Evolutionary conservation across 441 rosid genomes (phyloP).

Genomic region (Macaranga tanarius): DNA sequence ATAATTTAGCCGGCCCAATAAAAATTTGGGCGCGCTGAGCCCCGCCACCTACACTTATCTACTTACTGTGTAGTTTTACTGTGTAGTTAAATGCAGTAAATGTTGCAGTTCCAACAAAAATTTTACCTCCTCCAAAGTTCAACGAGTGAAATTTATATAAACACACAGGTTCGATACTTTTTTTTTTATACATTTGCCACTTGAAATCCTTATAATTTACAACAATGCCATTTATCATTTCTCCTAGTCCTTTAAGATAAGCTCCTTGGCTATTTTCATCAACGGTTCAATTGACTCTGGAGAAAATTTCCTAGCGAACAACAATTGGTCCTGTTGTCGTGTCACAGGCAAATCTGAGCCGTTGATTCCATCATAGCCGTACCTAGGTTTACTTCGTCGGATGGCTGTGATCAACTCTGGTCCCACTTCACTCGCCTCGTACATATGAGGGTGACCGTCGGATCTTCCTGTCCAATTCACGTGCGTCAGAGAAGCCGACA

Average conservation of each 20-base stretch:
- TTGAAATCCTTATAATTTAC: background rate
- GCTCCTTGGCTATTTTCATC: conserved; percentile 46
- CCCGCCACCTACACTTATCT: too few species aligned
- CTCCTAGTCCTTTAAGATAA: conserved; percentile 51
- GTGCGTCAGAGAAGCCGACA: conserved; percentile 65
- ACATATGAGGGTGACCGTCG: conserved; percentile 74
- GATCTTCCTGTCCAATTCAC: conserved; percentile 55
- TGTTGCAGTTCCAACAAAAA: too few species aligned
- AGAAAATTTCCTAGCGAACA: conserved; percentile 69
- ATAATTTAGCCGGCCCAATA: too few species aligned
- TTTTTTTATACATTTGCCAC: conserved; percentile 9
- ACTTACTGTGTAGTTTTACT: too few species aligned
- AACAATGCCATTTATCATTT: background rate
- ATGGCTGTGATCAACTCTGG: conserved; percentile 44
- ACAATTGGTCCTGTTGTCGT: conserved; percentile 41
- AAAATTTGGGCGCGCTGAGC: too few species aligned
- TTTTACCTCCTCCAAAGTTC: too few species aligned
- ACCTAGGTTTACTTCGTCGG: conserved; percentile 44
- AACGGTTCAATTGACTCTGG: conserved; percentile 34
- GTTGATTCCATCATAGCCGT: conserved; percentile 49
- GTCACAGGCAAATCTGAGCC: conserved; percentile 39
- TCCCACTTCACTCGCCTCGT: conserved; percentile 43
- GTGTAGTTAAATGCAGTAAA: too few species aligned
- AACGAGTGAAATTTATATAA: too few species aligned
- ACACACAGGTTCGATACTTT: too few species aligned